phyloP scores from a whole-genome alignment of 2,329 filamentous ascomycete species.

The Ilyonectria mors-panacis region DNA sequence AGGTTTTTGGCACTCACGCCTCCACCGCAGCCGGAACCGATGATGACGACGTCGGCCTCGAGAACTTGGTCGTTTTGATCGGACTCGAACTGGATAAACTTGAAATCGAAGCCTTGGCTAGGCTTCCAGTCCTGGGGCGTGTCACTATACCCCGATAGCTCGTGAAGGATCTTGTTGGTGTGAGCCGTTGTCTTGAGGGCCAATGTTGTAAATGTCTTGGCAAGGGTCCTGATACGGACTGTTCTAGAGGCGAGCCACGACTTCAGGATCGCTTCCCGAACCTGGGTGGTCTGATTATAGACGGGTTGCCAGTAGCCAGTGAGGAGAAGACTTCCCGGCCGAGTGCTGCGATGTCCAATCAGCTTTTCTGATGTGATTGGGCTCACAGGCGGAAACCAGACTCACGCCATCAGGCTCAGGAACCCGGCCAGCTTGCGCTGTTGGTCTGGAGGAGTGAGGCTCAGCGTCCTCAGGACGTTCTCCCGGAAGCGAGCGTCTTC shows the following conservation, averaged over 20 bases:
- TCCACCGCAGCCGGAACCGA: constrained; percentile 90
- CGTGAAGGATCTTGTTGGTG: constrained; percentile 67
- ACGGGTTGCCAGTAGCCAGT: constrained; percentile 78
- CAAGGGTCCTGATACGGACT: constrained; percentile 67
- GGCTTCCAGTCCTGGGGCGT: constrained; percentile 66
- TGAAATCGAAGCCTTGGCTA: constrained; percentile 67
- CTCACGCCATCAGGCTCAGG: constrained; percentile 62
- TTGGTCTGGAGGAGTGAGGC: constrained; percentile 50
- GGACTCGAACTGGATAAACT: constrained; percentile 71
- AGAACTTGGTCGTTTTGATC: constrained; percentile 68
- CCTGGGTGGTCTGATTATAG: constrained; percentile 70
- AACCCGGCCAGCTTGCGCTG: constrained; percentile 57
- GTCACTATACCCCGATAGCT: constrained; percentile 71
- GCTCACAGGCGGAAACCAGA: constrained; percentile 18
- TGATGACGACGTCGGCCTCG: constrained; percentile 85
- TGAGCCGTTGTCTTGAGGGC: constrained; percentile 69
- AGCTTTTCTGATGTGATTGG: neutral
- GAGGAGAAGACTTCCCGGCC: constrained; percentile 73
- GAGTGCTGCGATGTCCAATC: constrained; percentile 63
- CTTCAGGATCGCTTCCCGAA: constrained; percentile 74
- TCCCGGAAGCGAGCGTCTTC: constrained; percentile 68
- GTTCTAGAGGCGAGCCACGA: constrained; percentile 74
- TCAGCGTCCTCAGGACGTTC: constrained; percentile 61
- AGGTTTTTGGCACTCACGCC: constrained; percentile 86
- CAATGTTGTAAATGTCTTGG: constrained; percentile 69